Base-by-base conservation (phyloP, 768 basidiomycete genomes). In the Boletus insuetus region DNA sequence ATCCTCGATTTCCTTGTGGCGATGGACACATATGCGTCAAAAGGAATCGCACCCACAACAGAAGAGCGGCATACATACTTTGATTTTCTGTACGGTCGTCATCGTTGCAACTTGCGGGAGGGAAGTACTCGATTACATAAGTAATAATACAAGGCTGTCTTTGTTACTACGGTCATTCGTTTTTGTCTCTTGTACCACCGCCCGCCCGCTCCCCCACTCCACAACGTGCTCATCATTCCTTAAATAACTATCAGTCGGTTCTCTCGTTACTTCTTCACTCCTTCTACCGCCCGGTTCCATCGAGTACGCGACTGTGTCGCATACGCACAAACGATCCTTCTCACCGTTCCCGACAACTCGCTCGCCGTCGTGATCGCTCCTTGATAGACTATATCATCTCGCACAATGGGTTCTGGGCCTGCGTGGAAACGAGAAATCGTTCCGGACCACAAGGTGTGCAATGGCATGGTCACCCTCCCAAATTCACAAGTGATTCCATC, bases 351-450 rank as follows among this genome's bases (percentile, higher is more conserved):
- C 59, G 47, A 58, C 58, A 37, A 54, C 65, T 62, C 58, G 56
- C 61, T 63, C 60, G 60, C 64, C 58, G 53, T 69, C 56, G 50
- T 55, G 53, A 58, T 51, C 62, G 34, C 58, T 58, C 58, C 43
- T 57, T 55, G 53, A 62, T 46, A 29, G 37, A 54, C 46, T 32
- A 47, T 44, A 59, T 38, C 34, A 47, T 42, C 46, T 8, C 34
- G 37, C 11, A 67, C 56, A 46, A 70, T 70, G 69, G 49, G 56
- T 53, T 82, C 85, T 62, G 91, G 85, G 65, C 79, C 88, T 41
- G 85, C 90, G 62, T 97, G 95, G 97, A 98, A 98, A 79, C 82
- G 94, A 68, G 97, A 98, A 79, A 83, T 90, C 64, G 94, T 98
- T 43, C 92, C 91, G 51, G 97, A 98, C 76, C 97, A 98, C 76